Evolutionary conservation across 2,329 filamentous ascomycete genomes (phyloP), one percentile per base, ranked within the genome.

Genomic region (Aspergillus sp.): DNA sequence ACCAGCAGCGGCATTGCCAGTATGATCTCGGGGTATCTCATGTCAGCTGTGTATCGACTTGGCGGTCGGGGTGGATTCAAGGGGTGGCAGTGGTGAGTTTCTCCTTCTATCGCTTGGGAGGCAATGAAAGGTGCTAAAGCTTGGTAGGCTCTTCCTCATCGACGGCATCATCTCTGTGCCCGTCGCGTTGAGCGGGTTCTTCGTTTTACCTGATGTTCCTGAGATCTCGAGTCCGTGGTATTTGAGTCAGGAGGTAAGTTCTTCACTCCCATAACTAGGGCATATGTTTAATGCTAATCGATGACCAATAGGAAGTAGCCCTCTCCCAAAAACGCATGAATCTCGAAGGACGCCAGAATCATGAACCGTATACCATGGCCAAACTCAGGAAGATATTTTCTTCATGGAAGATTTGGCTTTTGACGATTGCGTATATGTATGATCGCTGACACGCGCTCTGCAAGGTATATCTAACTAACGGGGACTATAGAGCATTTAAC

Each of bases 361-460:
- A 72, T 44, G 59, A 65, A 40, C 71, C 72, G 0, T 76, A 74
- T 52, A 76, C 73, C 0, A 67, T 63, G 44, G 58, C 64, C 2
- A 83, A 81, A 62, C 56, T 85, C 35, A 73, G 72, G 60, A 78
- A 75, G 54, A 83, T 85, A 12, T 77, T 84, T 47, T 70, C 72
- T 0, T 78, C 76, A 4, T 85, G 82, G 82, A 81, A 82, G 51
- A 78, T 85, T 1, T 85, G 81, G 46, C 53, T 75, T 0, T 65
- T 86, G 3, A 73, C 73, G 0, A 46, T 78, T 0, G 62, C 83
- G 1, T 85, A 85, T 58, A 72, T 84, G 57, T 74, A 50, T 41
- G 66, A 52, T 8, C 3, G 5, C 8, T 4, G 2, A 19, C 8
- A 8, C 3, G 2, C 4, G 10, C n/a, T 4, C 9, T 12, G 10